These are phyloP conservation scores for Capillidium rhysosporum DNA, from an alignment of 371 early-diverging fungal genomes.

Conservation along the genomic window DNA sequence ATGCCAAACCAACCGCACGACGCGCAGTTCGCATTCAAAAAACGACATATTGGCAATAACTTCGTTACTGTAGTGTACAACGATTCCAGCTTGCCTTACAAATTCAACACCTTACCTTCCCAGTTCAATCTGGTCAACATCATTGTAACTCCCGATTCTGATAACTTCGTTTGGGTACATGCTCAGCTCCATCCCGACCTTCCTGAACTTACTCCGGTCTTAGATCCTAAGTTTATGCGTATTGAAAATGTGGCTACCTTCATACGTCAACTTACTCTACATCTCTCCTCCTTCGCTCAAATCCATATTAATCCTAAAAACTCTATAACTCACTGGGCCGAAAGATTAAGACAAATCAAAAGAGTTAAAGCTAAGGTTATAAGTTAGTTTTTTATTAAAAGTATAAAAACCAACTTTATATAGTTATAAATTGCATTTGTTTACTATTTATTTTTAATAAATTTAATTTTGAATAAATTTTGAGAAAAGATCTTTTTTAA, in stretches of 20 bases:
- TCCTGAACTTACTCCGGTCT: constrained; percentile 64
- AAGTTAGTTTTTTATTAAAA: no score
- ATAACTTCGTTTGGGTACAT: constrained; percentile 32
- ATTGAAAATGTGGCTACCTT: constrained; percentile 52
- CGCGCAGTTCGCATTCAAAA: constrained; percentile 58
- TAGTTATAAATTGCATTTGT: no score
- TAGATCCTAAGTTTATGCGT: constrained; percentile 63
- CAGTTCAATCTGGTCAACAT: constrained; percentile 91
- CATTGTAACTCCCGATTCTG: constrained; percentile 44
- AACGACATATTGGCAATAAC: constrained; percentile 92
- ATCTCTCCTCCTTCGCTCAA: constrained; percentile 80
- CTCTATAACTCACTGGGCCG: no score
- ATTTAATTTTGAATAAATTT: no score
- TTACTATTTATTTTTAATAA: no score
- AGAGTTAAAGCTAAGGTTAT: no score
- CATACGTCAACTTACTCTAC: constrained; percentile 66
- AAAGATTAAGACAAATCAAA: no score
- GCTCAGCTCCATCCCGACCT: constrained; percentile 59
- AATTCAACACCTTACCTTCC: constrained; percentile 73
- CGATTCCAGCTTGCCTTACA: constrained; percentile 62
- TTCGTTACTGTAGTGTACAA: constrained; percentile 84
- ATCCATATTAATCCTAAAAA: constrained; percentile 28
- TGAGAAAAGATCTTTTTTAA: no score
- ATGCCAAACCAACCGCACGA: constrained; percentile 75
- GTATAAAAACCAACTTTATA: no score